Percentiles rank a stretch among this genome's conserved stretches.
Evolutionary conservation across 2,329 filamentous ascomycete species (phyloP).

Genomic region (Monosporascus sp.): DNA sequence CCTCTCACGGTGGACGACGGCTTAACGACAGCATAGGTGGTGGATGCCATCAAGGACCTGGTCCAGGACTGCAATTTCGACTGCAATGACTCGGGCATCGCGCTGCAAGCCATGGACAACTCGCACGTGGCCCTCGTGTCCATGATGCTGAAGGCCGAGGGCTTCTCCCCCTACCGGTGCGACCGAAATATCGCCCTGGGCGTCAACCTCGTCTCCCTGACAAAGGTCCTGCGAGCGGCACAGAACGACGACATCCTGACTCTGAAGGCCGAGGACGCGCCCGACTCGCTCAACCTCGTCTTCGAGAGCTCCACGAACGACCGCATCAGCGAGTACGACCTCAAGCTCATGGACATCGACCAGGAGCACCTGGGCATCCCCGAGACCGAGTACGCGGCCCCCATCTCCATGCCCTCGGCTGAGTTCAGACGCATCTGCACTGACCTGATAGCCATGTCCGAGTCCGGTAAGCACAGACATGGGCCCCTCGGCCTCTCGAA

Average conservation of each 20-base stretch:
- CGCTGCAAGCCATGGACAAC: conserved; percentile 99
- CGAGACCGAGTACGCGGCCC: conserved; percentile 96
- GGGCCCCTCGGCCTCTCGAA: not conserved
- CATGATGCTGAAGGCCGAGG: conserved; percentile 96
- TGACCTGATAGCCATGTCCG: conserved; percentile 85
- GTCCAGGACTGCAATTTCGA: conserved; percentile 99
- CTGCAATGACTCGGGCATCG: conserved; percentile 99
- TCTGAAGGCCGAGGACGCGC: conserved; percentile 92
- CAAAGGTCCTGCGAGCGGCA: conserved; percentile 92
- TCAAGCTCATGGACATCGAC: conserved; percentile 99
- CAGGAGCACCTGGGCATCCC: conserved; percentile 98
- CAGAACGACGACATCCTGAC: conserved; percentile 93
- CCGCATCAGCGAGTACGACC: conserved; percentile 95
- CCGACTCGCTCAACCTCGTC: conserved; percentile 89
- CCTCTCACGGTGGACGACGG: not conserved
- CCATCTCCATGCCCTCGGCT: conserved; percentile 77
- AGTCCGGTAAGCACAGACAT: conserved; percentile 67
- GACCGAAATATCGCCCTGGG: conserved; percentile 98
- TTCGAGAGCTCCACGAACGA: conserved; percentile 90
- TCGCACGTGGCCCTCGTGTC: conserved; percentile 98
- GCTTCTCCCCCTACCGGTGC: conserved; percentile 92
- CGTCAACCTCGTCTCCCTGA: conserved; percentile 93
- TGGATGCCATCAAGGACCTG: conserved; percentile 98
- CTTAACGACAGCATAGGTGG: conserved; percentile 57
- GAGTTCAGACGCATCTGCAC: conserved; percentile 96